Percentiles rank a stretch among this genome's conserved stretches.
Evolutionary conservation across 2,329 filamentous ascomycete genomes (phyloP).

Genomic region (Trichoderma citrinoviride): DNA sequence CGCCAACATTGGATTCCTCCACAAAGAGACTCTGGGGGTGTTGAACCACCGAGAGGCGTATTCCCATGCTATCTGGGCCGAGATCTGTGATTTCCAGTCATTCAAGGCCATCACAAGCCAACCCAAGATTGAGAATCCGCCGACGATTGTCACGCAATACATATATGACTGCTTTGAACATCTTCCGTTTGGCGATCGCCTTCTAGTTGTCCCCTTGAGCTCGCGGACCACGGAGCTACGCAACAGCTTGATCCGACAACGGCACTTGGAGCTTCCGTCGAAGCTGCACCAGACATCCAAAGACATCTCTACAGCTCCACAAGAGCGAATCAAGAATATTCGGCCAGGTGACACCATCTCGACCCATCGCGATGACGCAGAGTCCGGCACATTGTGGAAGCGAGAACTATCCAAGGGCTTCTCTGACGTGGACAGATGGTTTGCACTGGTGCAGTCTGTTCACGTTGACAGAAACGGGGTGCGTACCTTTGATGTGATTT

Average conservation of each 20-base stretch:
- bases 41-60: slow-evolving; percentile 33
- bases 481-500: slow-evolving; percentile 61
- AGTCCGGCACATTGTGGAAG: slow-evolving; percentile 56
- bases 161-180: slow-evolving; percentile 62
- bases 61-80: slow-evolving; percentile 52
- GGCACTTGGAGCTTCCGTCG: slow-evolving; percentile 31
- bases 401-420: slow-evolving; percentile 44
- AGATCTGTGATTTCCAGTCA: slow-evolving; percentile 42
- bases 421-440: slow-evolving; percentile 57
- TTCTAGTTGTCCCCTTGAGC: slow-evolving; percentile 41
- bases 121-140: slow-evolving; percentile 12
- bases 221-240: slow-evolving; percentile 31
- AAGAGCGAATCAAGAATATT: slow-evolving; percentile 36
- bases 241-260: slow-evolving; percentile 29
- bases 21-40: slow-evolving; percentile 59
- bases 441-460: slow-evolving; percentile 64
- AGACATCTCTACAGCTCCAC: slow-evolving; percentile 23
- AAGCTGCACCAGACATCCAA: slow-evolving; percentile 28
- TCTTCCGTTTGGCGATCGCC: slow-evolving; percentile 56
- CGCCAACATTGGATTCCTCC: slow-evolving; percentile 61
- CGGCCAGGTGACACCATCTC: slow-evolving; percentile 50
- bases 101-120: slow-evolving; percentile 29
- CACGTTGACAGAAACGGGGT: slow-evolving; percentile 36
- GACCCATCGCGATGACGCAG: slow-evolving; percentile 43
- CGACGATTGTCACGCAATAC: slow-evolving; percentile 69